Conservation (phyloP, 2,329 filamentous ascomycete species). For the Diplodia intermedia region DNA sequence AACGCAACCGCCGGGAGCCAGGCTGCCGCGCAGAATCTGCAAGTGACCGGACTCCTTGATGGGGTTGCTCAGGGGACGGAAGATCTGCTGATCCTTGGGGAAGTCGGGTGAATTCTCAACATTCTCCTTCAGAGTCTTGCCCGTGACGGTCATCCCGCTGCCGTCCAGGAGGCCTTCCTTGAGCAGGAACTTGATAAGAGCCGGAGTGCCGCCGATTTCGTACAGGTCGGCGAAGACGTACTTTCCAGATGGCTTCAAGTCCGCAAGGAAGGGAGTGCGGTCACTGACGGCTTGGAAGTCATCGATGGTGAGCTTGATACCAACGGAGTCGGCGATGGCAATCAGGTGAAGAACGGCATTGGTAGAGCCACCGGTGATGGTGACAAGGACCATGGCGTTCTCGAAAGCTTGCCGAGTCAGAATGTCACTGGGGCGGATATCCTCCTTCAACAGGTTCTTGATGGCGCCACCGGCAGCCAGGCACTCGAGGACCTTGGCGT, state of each 20-base stretch:
- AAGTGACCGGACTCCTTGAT: constrained; percentile 76
- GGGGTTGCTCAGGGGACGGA: constrained; percentile 70
- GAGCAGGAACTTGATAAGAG: constrained; percentile 58
- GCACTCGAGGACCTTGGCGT: constrained; percentile 59
- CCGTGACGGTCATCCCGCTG: constrained; percentile 58
- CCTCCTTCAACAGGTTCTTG: constrained; percentile 58
- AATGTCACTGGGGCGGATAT: constrained; percentile 58
- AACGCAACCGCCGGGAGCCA: constrained; percentile 73
- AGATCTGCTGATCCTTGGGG: constrained; percentile 73
- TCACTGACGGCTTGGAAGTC: constrained; percentile 60
- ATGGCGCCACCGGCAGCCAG: constrained; percentile 58
- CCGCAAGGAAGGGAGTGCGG: constrained; percentile 58
- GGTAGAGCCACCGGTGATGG: constrained; percentile 58
- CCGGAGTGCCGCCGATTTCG: constrained; percentile 58
- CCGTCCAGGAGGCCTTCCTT: constrained; percentile 58
- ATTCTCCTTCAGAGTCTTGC: constrained; percentile 59
- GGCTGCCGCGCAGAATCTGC: constrained; percentile 72
- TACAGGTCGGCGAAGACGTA: constrained; percentile 67
- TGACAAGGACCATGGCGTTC: constrained; percentile 60
- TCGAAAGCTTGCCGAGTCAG: constrained; percentile 58
- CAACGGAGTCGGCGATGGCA: constrained; percentile 59
- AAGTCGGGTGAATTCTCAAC: constrained; percentile 66
- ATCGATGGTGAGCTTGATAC: constrained; percentile 58
- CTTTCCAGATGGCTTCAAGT: constrained; percentile 60
- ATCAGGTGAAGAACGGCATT: constrained; percentile 60